These are phyloP conservation scores for Termitomyces sp. DNA, from an alignment of 768 basidiomycete genomes.

Conservation along the genomic window DNA sequence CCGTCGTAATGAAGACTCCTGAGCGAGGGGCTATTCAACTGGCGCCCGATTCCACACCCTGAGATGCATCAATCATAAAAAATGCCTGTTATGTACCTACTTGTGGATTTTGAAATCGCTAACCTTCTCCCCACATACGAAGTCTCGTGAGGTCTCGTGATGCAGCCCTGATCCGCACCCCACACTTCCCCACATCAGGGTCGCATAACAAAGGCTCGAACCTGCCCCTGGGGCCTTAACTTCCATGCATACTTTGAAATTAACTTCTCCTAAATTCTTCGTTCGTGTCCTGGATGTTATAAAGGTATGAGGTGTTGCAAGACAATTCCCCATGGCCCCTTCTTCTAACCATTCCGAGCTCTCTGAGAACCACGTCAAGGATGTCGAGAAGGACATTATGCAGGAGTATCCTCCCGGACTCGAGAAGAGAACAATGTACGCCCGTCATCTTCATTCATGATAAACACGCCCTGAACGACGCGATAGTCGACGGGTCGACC, in stretches of 20 bases:
- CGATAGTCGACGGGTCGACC: slow-evolving; percentile 22
- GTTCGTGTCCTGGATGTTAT: neutral
- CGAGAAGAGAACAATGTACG: neutral
- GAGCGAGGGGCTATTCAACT: neutral
- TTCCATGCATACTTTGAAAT: neutral
- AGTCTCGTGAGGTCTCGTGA: neutral
- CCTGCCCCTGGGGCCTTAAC: neutral
- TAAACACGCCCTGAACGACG: neutral
- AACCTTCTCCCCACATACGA: neutral
- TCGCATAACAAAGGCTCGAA: neutral
- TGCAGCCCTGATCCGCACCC: neutral
- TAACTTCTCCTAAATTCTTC: neutral
- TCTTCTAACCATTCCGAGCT: neutral
- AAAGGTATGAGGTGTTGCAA: neutral
- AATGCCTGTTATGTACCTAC: neutral
- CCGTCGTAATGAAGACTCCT: neutral
- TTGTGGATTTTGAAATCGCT: neutral
- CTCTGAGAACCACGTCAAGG: neutral
- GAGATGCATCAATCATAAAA: neutral
- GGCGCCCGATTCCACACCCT: neutral
- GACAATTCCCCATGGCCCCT: neutral
- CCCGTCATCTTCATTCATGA: neutral
- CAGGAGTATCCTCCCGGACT: neutral
- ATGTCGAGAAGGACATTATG: neutral
- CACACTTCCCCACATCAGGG: neutral